A percentile compares a stretch with the other conserved stretches of the same genome.
phyloP scores from a whole-genome alignment of 352 stramenopile genomes.

The Globisporangium rhizosaccharum region DNA sequence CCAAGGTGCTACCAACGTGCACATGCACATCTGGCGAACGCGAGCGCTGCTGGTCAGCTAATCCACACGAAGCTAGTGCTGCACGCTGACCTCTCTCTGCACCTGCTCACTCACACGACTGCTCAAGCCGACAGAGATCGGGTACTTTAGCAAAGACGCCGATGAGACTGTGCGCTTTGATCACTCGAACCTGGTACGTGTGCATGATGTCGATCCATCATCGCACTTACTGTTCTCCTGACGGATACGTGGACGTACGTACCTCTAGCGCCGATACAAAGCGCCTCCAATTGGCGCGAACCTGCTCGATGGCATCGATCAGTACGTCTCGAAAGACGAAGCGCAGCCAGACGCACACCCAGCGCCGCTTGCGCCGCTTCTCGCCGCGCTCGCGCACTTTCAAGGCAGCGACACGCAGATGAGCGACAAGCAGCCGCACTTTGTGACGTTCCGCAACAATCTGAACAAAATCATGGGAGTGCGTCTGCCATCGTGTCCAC shows the following conservation, averaged over 20 bases:
- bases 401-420: constrained; percentile 10
- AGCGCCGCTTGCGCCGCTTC: constrained; percentile 44
- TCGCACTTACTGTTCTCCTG: background rate
- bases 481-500: constrained; percentile 4
- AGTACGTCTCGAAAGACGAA: constrained; percentile 47
- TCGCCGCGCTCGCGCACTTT: constrained; percentile 40
- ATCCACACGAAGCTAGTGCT: background rate
- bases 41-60: background rate
- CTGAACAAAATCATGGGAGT: constrained; percentile 83
- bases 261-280: constrained; percentile 25
- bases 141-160: constrained; percentile 55
- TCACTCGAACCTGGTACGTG: constrained; percentile 52
- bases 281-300: constrained; percentile 36
- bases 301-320: constrained; percentile 54
- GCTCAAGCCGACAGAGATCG: constrained; percentile 51
- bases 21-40: background rate
- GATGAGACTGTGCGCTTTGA: constrained; percentile 46
- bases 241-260: background rate
- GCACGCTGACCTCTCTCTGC: constrained; percentile 3
- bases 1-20: constrained; percentile 5
- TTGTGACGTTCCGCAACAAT: constrained; percentile 78
- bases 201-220: background rate
- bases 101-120: background rate
- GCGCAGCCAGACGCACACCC: constrained; percentile 30
- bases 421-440: constrained; percentile 25